A percentile compares a stretch with the other conserved stretches of the same genome.
These are phyloP conservation scores for Backusella psychrophila DNA, from an alignment of 192 early-diverging fungal species.

Conservation along the genomic window DNA sequence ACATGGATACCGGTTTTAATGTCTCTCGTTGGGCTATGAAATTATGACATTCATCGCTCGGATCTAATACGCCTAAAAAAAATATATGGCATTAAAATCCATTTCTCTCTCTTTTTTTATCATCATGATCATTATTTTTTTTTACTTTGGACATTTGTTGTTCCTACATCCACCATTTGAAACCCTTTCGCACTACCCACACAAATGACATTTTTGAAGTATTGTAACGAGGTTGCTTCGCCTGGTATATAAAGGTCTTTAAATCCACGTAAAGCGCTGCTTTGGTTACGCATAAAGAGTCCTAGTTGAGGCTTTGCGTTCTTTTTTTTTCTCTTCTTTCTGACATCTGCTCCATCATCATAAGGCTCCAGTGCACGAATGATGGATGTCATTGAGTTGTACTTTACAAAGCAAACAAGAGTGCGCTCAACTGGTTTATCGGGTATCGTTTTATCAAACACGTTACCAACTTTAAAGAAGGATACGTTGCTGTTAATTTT, in stretches of 20 bases:
- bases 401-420: slow-evolving; percentile 69
- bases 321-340: slow-evolving; percentile 39
- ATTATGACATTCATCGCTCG: slow-evolving; percentile 71
- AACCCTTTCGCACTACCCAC: slow-evolving; percentile 92
- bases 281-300: slow-evolving; percentile 39
- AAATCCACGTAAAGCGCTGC: slow-evolving; percentile 49
- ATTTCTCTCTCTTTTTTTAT: not conserved
- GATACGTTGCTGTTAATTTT: slow-evolving; percentile 62
- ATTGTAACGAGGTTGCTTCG: slow-evolving; percentile 85
- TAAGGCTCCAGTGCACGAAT: slow-evolving; percentile 78
- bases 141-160: slow-evolving; percentile 72
- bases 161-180: slow-evolving; percentile 87
- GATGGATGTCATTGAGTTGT: slow-evolving; percentile 69
- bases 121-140: not conserved
- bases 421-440: slow-evolving; percentile 11
- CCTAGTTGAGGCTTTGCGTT: slow-evolving; percentile 33
- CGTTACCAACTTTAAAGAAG: slow-evolving; percentile 73
- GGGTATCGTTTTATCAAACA: slow-evolving; percentile 44
- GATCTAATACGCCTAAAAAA: slow-evolving; percentile 73
- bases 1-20: slow-evolving; percentile 79
- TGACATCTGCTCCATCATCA: slow-evolving; percentile 36
- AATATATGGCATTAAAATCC: slow-evolving; percentile 18
- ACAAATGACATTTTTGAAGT: slow-evolving; percentile 80
- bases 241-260: slow-evolving; percentile 94
- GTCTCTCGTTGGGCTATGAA: slow-evolving; percentile 81